Evolutionary conservation across 2,329 filamentous ascomycete species (phyloP).

Genomic region (Penicillium sp.): DNA sequence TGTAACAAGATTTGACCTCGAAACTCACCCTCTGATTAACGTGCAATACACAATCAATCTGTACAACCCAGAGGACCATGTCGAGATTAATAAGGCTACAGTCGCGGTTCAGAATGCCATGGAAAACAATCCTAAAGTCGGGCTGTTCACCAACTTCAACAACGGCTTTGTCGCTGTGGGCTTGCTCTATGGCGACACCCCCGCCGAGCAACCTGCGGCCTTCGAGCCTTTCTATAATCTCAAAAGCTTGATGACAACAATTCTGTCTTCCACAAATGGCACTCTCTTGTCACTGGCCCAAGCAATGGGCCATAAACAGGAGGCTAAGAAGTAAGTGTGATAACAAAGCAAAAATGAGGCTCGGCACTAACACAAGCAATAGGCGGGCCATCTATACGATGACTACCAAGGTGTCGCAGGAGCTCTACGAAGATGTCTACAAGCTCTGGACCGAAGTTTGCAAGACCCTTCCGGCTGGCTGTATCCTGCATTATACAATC

Average conservation of each 20-base stretch:
- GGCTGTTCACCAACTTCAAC: neutral
- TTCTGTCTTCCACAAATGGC: neutral
- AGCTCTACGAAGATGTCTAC: neutral
- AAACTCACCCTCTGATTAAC: neutral
- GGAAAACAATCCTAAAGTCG: neutral
- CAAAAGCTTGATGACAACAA: neutral
- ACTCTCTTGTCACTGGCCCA: neutral
- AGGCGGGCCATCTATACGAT: neutral
- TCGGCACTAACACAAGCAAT: neutral
- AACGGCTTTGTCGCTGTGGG: neutral
- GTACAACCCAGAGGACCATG: neutral
- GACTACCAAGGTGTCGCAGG: neutral
- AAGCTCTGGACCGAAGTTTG: neutral
- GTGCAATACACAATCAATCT: neutral
- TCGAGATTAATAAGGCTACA: neutral
- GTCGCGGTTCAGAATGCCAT: neutral
- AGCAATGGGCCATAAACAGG: neutral
- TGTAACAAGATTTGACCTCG: neutral
- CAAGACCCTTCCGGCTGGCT: too few relatives aligned
- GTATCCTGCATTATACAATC: neutral
- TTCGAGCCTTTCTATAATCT: neutral
- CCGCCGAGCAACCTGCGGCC: neutral
- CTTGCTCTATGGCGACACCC: neutral
- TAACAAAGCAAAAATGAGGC: too few relatives aligned
- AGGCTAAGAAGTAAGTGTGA: neutral